Base-by-base conservation (phyloP, 108 stramenopile species). In the Conticribra guillardii region DNA sequence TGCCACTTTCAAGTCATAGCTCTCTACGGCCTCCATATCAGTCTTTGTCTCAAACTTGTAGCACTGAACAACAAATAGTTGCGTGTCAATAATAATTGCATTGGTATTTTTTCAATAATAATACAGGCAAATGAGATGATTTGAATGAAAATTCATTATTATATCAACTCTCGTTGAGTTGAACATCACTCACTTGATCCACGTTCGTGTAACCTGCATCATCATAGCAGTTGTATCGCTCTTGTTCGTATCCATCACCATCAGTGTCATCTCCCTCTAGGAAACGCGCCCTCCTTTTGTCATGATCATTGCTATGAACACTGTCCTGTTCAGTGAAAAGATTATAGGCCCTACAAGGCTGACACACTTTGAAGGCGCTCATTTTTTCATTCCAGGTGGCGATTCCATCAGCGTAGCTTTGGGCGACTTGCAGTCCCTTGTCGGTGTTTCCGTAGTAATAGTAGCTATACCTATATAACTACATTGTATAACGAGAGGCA, bases 41-140 rank as follows among this genome's bases (percentile, higher is more conserved):
- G 74, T 76, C n/a, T 76, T 60, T 9, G 67, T 69, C 28, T 65
- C 63, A 55, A 76, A 76, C 60, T 76, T 76, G 31, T 65, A 65
- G 67, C 74, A 76, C 37, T n/a, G n/a, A n/a, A n/a, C n/a, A n/a
- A n/a, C n/a, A n/a, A n/a, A n/a, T n/a, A n/a, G n/a, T n/a, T n/a
- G n/a, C n/a, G n/a, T n/a, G n/a, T n/a, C n/a, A n/a, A n/a, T n/a
- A n/a, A n/a, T n/a, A n/a, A n/a, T n/a, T n/a, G n/a, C n/a, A n/a
- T n/a, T n/a, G n/a, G n/a, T n/a, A n/a, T n/a, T n/a, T n/a, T n/a
- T n/a, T n/a, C n/a, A n/a, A n/a, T n/a, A n/a, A n/a, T n/a, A n/a
- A n/a, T n/a, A n/a, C n/a, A n/a, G n/a, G n/a, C n/a, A n/a, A n/a
- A n/a, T n/a, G n/a, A n/a, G n/a, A n/a, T n/a, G n/a, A n/a, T n/a